Percentiles rank a stretch among this genome's conserved stretches.
Conservation (phyloP, 352 stramenopile genomes). For the Globisporangium carolinianum region DNA sequence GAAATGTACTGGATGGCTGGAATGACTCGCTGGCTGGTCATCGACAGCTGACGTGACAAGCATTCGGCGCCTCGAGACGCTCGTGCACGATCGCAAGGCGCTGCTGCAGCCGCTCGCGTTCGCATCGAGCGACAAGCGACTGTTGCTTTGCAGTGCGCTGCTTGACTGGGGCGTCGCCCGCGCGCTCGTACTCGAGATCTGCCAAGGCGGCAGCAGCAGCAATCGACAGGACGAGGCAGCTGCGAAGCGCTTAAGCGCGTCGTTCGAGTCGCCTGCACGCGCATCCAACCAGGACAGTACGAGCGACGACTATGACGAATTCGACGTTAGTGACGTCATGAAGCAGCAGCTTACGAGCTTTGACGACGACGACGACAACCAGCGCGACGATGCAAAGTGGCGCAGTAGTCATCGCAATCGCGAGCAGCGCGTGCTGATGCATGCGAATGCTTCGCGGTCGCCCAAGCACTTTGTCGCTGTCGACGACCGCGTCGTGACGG, state of each 20-base stretch:
- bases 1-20: no score
- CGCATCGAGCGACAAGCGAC: conserved; percentile 30
- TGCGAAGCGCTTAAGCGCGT: not conserved
- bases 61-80: conserved; percentile 14
- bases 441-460: conserved; percentile 1
- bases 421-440: not conserved
- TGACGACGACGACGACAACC: conserved; percentile 12
- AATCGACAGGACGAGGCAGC: conserved; percentile 3
- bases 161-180: conserved; percentile 47
- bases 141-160: conserved; percentile 38
- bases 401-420: not conserved
- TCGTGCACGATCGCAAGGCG: conserved; percentile 17
- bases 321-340: not conserved
- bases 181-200: conserved; percentile 48
- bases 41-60: conserved; percentile 7
- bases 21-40: no score
- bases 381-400: not conserved
- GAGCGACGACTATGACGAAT: not conserved
- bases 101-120: conserved; percentile 30
- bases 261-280: not conserved
- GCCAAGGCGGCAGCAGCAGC: conserved; percentile 16
- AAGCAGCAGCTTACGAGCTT: not conserved
- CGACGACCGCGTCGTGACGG: conserved; percentile 1
- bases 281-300: not conserved
- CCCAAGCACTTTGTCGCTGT: not conserved